Percentiles rank a stretch among this genome's conserved stretches.
Evolutionary conservation across 305 asterid species (phyloP).

Genomic region (Rubia occidens): DNA sequence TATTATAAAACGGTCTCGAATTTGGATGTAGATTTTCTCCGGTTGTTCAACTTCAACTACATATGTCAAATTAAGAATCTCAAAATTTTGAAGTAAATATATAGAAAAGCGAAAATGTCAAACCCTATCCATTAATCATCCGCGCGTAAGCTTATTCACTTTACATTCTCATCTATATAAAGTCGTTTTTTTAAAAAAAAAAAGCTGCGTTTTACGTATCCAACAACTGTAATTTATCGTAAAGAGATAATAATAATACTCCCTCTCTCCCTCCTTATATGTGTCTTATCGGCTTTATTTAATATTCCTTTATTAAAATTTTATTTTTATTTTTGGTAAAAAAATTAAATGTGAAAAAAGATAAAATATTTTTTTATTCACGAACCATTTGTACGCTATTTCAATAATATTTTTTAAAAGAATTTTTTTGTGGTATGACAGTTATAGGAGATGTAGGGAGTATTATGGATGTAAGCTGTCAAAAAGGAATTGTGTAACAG

Average conservation of each 20-base stretch:
- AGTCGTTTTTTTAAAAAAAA: not conserved
- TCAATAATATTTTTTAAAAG: too few relatives aligned
- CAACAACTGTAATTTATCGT: not conserved
- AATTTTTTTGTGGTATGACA: too few relatives aligned
- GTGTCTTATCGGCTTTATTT: too few relatives aligned
- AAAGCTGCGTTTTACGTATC: not conserved
- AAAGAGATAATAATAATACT: not conserved
- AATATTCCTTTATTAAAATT: too few relatives aligned
- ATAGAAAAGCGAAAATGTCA: too few relatives aligned
- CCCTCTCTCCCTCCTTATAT: too few relatives aligned
- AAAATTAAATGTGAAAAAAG: too few relatives aligned
- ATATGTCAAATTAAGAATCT: not conserved
- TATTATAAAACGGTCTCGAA: not conserved
- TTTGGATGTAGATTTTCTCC: not conserved
- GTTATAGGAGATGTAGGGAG: too few relatives aligned
- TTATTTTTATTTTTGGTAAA: too few relatives aligned
- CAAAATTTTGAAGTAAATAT: too few relatives aligned
- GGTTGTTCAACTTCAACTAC: not conserved
- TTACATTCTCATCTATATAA: not conserved
- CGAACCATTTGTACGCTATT: too few relatives aligned
- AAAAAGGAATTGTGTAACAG: not conserved
- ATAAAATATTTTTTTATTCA: too few relatives aligned
- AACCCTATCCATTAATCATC: constrained; percentile 4
- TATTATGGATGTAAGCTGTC: constrained; percentile 15
- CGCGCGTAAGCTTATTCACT: constrained; percentile 9